Conservation (phyloP, 1,284 basidiomycete genomes). For the Exobasidium rhododendri region DNA sequence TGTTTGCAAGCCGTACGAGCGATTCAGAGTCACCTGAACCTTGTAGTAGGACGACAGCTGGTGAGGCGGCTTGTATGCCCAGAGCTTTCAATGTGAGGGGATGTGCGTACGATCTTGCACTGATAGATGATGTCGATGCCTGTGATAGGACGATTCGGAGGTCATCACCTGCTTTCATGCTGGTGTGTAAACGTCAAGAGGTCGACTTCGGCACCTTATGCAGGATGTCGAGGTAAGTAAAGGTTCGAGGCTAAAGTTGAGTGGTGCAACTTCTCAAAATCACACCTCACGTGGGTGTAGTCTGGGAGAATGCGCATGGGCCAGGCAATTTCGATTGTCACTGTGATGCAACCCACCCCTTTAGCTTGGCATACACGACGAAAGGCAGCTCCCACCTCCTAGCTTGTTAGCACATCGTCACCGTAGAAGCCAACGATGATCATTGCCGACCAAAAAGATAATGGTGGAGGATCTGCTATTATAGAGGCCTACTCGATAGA, state of each 20-base stretch:
- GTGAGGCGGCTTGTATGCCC: constrained; percentile 3
- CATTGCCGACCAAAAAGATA: background rate
- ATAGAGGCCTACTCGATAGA: constrained; percentile 2
- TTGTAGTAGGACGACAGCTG: background rate
- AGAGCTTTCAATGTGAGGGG: background rate
- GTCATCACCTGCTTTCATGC: background rate
- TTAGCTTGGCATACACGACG: too few relatives aligned
- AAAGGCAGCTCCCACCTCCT: too few relatives aligned
- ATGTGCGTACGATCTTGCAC: background rate
- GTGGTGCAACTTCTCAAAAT: too few relatives aligned
- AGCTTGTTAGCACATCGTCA: too few relatives aligned
- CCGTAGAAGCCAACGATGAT: background rate
- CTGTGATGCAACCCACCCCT: too few relatives aligned
- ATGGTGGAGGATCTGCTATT: background rate
- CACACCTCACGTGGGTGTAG: too few relatives aligned
- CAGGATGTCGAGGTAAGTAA: background rate
- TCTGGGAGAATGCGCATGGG: too few relatives aligned
- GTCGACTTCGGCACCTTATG: background rate
- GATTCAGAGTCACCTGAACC: background rate
- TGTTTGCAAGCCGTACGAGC: constrained; percentile 1
- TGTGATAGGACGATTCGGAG: background rate
- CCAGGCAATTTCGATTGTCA: too few relatives aligned
- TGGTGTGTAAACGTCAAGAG: too few relatives aligned
- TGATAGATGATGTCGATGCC: background rate
- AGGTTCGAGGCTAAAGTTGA: too few relatives aligned